Evolutionary conservation across 208 protist genomes (phyloP).

Genomic region (Leishmania guyanensis): DNA sequence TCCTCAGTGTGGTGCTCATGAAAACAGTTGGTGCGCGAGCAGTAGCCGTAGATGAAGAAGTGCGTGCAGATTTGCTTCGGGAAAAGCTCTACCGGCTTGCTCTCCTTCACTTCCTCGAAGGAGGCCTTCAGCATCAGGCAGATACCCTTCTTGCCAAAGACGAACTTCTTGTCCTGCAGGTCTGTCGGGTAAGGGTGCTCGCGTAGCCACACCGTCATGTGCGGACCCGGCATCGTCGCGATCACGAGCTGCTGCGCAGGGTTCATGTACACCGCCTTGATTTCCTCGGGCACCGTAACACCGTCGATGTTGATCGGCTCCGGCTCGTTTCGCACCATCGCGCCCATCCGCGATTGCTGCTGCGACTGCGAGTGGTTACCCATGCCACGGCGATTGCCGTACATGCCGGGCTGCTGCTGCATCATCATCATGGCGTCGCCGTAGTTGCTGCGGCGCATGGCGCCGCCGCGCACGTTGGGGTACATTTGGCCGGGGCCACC

Average conservation of each 20-base stretch:
- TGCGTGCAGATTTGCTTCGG: constrained; percentile 83
- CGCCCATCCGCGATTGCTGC: constrained; percentile 9
- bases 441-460: constrained; percentile 15
- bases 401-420: constrained; percentile 18
- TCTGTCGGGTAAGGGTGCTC: constrained; percentile 56
- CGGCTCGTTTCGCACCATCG: constrained; percentile 36
- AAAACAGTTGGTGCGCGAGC: constrained; percentile 74
- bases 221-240: constrained; percentile 81
- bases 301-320: constrained; percentile 55
- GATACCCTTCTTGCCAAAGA: constrained; percentile 77
- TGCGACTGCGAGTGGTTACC: neutral
- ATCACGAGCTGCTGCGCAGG: constrained; percentile 64
- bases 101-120: constrained; percentile 64
- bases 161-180: constrained; percentile 56
- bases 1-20: constrained; percentile 84
- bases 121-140: constrained; percentile 84
- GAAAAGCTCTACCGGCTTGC: constrained; percentile 90
- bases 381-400: constrained; percentile 16
- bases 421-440: constrained; percentile 36
- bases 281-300: constrained; percentile 59
- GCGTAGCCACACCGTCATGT: constrained; percentile 85
- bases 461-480: constrained; percentile 19
- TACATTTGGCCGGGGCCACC: constrained; percentile 14
- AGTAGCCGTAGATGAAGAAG: constrained; percentile 87
- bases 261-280: constrained; percentile 73